Conservation (phyloP, 129 eudicot genomes). For the Gnaphalium uliginosum region DNA sequence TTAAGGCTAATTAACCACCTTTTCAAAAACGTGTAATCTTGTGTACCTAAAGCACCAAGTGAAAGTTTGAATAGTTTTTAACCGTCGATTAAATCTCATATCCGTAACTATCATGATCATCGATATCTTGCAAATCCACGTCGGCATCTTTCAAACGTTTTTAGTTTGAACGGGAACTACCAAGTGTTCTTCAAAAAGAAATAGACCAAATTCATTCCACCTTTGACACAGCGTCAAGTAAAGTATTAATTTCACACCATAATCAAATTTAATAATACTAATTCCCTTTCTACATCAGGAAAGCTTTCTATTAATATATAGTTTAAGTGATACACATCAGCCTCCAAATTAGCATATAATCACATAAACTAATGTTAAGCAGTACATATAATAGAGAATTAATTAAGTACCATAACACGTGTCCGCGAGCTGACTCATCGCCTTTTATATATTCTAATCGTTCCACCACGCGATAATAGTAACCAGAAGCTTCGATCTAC, state of each 20-base stretch:
- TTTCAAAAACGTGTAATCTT: conserved; percentile 14
- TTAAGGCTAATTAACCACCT: conserved; percentile 1
- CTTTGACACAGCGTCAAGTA: conserved; percentile 31
- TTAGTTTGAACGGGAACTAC: conserved; percentile 37
- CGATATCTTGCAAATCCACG: conserved; percentile 25
- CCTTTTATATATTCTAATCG: conserved; percentile 35
- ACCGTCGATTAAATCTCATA: conserved; percentile 20
- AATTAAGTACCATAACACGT: conserved; percentile 46
- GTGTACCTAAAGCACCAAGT: conserved; percentile 26
- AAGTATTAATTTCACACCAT: conserved; percentile 7
- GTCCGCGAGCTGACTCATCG: conserved; percentile 51
- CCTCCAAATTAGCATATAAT: conserved; percentile 30
- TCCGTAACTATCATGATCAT: conserved; percentile 32
- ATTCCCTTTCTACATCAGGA: conserved; percentile 35
- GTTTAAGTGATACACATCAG: conserved; percentile 42
- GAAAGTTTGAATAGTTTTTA: conserved; percentile 17
- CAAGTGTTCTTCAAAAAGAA: conserved; percentile 32
- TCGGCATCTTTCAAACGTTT: conserved; percentile 27
- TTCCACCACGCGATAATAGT: conserved; percentile 43
- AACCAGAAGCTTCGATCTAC: conserved; percentile 49
- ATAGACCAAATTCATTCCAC: conserved; percentile 42
- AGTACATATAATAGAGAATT: conserved; percentile 33
- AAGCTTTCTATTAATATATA: conserved; percentile 34
- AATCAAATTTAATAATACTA: conserved; percentile 32
- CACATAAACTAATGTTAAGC: conserved; percentile 39